phyloP scores from a whole-genome alignment of 176 grass and related monocot genomes.

The Oryza australiensis region DNA sequence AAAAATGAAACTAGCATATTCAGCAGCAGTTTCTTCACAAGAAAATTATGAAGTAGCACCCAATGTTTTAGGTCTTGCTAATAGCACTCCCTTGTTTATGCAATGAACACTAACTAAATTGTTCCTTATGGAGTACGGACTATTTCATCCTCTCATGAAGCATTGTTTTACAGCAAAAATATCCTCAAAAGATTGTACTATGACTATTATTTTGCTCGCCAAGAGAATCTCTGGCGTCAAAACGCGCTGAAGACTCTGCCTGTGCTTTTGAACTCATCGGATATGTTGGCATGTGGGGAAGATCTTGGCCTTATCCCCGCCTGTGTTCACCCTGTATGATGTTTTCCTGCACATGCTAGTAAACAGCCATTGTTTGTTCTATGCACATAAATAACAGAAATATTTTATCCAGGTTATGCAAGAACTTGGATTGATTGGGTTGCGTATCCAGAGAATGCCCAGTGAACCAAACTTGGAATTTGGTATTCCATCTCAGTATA shows the following conservation, averaged over 20 bases:
- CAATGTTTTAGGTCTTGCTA: constrained; percentile 11
- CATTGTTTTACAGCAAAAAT: constrained; percentile 85
- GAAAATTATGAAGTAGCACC: constrained; percentile 20
- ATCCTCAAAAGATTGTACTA: constrained; percentile 89
- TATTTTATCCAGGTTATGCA: constrained; percentile 81
- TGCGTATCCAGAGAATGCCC: constrained; percentile 98
- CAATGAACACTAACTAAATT: neutral
- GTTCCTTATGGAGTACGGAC: neutral
- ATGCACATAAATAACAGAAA: constrained; percentile 40
- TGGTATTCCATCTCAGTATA: constrained; percentile 89
- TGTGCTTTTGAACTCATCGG: constrained; percentile 86
- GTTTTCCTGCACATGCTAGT: constrained; percentile 18
- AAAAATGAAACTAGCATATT: constrained; percentile 12
- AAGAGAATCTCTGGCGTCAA: constrained; percentile 91
- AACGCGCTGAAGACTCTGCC: constrained; percentile 98
- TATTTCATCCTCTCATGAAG: constrained; percentile 24
- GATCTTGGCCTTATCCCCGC: constrained; percentile 98
- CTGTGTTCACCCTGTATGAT: constrained; percentile 97
- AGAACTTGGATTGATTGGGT: constrained; percentile 94
- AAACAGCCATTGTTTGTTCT: constrained; percentile 8
- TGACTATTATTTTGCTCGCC: constrained; percentile 93
- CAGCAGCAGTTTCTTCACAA: neutral
- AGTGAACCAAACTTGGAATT: constrained; percentile 85
- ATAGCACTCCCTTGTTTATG: constrained; percentile 16
- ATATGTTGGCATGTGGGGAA: constrained; percentile 99